These are phyloP conservation scores for Myxozyma monticola DNA, from an alignment of 805 yeast genomes.

Conservation along the genomic window DNA sequence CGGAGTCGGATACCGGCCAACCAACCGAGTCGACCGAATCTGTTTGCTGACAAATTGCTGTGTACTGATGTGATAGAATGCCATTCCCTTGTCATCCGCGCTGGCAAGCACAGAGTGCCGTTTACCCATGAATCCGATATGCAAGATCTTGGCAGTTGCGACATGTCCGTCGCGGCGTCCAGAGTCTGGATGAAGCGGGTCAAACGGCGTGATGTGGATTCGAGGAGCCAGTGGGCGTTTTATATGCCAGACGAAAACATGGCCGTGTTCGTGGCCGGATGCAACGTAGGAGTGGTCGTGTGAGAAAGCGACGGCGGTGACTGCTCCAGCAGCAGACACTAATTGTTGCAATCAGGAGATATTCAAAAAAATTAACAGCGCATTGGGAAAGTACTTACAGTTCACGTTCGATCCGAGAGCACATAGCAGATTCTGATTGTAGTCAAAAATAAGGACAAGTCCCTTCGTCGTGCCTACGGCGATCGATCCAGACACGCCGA, in stretches of 20 bases:
- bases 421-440: conserved; percentile 57
- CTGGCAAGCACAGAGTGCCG: conserved; percentile 58
- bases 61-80: conserved; percentile 64
- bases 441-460: conserved; percentile 62
- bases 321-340: conserved; percentile 46
- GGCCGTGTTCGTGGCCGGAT: conserved; percentile 68
- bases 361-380: neutral
- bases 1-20: conserved; percentile 49
- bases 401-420: conserved; percentile 42
- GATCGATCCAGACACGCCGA: conserved; percentile 49
- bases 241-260: conserved; percentile 68
- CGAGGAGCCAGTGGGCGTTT: conserved; percentile 37
- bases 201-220: conserved; percentile 38
- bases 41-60: conserved; percentile 56
- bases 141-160: conserved; percentile 43
- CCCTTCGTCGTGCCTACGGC: conserved; percentile 75
- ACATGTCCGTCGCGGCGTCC: conserved; percentile 43
- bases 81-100: conserved; percentile 56
- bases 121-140: conserved; percentile 50
- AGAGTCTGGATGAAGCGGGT: conserved; percentile 13
- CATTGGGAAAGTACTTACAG: conserved; percentile 2
- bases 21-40: conserved; percentile 49
- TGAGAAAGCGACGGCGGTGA: conserved; percentile 60
- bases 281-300: conserved; percentile 69
- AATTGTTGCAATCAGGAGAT: conserved; percentile 17